Evolutionary conservation across 495 filamentous ascomycete species (phyloP), one percentile per base, ranked within the genome.

Genomic region (Collariella sp.): DNA sequence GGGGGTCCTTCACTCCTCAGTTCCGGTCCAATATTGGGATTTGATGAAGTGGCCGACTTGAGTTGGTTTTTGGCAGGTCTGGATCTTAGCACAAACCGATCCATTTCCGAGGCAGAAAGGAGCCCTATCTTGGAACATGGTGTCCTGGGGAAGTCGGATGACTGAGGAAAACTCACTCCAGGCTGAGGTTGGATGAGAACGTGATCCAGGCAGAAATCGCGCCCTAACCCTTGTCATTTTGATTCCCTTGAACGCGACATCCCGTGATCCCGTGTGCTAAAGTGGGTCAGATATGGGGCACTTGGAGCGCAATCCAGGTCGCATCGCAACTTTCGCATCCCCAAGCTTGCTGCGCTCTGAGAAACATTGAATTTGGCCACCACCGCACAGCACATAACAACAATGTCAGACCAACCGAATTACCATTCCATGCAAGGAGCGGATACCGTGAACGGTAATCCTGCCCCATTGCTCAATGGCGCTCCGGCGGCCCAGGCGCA

Each of bases 41-140:
- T 31, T 31, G 26, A 31, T 31, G 5, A 4, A 4, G 26, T 31
- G 26, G 26, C 26, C 26, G 9, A 9, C 36, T 19, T 40, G 33
- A 19, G 55, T 31, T 41, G 46, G 52, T 0, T 42, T 23, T 18
- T 20, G 24, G 13, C 26, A 12, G 52, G 46, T 48, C 42, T 62
- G 40, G 54, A 52, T 34, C 63, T 54, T 42, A 60, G 56, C 5
- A 68, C 54, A 44, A 67, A 70, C 1, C 59, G 66, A 54, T 68
- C 60, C 67, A 70, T 70, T 33, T 20, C 31, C 10, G 36, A 41
- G 22, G 12, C 29, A 16, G 1, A 1, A 48, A 33, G 16, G 6
- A 23, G 5, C 1, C 22, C 7, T 2, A 16, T 15, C 7, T 15
- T 26, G 19, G 24, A 50, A 15, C 35, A 46, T 33, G 3, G 18